Evolutionary conservation across 768 basidiomycete species (phyloP), one percentile per base, ranked within the genome.

Genomic region (Amanita fuliginea): DNA sequence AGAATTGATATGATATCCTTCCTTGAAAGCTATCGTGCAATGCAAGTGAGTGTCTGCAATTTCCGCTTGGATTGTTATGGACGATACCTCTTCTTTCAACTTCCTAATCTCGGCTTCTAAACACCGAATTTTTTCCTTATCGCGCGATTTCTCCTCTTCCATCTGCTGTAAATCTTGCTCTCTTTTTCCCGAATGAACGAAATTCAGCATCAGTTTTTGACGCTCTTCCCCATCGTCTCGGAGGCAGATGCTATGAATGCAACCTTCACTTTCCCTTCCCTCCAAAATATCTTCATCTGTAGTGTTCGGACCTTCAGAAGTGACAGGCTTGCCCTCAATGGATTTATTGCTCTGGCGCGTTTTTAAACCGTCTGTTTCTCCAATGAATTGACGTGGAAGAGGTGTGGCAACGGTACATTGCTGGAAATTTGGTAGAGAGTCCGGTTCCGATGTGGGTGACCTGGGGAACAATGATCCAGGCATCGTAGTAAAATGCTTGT

Each of bases 401-500:
- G 21, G 39, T 40, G 18, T 13, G 19, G 39, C 16, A 11, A 18
- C 3, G 39, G 33, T 10, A 6, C 46, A 8, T 11, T 18, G 19
- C 13, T 42, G 39, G 14, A 33, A 16, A 13, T 16, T 10, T 35
- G 41, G 42, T 8, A 36, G 14, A 10, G 14, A 19, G 6, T 26
- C 14, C 6, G 80, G 77, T 26, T 79, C 66, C 10, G 79, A 67
- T n/a, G 85, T 85, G 0, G 78, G 73, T 0, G 87, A 86, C 7
- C 84, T 79, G 4, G 85, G 77, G 58, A 80, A 86, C 10, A 90
- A 74, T 1, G 87, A 76, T 6, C 86, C 87, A 18, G 86, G 87
- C 86, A 90, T 90, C 1, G 79, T 80, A 0, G 73, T 57, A 2
- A 77, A 77, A 6, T 65, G 64, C n/a, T 63, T 66, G 22, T 66